These are phyloP conservation scores for Dactylorhiza incarnata DNA, from an alignment of 106 monocot species.

Conservation along the genomic window DNA sequence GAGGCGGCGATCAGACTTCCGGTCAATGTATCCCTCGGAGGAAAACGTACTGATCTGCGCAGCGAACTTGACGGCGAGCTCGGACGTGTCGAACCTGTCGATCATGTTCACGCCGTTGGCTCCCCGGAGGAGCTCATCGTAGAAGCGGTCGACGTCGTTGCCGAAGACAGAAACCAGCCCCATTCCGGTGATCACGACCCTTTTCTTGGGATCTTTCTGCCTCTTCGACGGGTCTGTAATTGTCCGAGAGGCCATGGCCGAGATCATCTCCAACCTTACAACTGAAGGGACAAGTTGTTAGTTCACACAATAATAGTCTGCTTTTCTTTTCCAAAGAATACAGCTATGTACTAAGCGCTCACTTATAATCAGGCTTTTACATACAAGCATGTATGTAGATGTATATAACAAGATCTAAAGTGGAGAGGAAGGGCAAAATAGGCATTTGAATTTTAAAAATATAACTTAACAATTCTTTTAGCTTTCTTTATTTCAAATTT, in stretches of 20 bases:
- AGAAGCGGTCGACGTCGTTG: constrained; percentile 22
- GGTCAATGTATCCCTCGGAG: constrained; percentile 14
- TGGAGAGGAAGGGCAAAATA: no score
- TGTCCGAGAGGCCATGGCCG: background rate
- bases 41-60: constrained; percentile 19
- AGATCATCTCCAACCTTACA: background rate
- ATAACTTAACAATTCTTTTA: no score
- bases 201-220: constrained; percentile 33
- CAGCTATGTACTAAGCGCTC: no score
- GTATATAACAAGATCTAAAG: no score
- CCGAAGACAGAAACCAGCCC: constrained; percentile 33
- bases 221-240: constrained; percentile 16
- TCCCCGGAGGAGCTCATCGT: constrained; percentile 28
- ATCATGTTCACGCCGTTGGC: constrained; percentile 23
- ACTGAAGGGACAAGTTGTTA: background rate
- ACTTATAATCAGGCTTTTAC: no score
- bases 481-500: no score
- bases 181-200: constrained; percentile 35
- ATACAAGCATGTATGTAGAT: no score
- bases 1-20: constrained; percentile 15
- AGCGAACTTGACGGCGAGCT: constrained; percentile 19
- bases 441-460: no score
- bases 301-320: no score
- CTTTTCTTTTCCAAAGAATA: no score
- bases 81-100: constrained; percentile 28